phyloP scores from a whole-genome alignment of 768 basidiomycete genomes.

The Lyophyllum semitale region DNA sequence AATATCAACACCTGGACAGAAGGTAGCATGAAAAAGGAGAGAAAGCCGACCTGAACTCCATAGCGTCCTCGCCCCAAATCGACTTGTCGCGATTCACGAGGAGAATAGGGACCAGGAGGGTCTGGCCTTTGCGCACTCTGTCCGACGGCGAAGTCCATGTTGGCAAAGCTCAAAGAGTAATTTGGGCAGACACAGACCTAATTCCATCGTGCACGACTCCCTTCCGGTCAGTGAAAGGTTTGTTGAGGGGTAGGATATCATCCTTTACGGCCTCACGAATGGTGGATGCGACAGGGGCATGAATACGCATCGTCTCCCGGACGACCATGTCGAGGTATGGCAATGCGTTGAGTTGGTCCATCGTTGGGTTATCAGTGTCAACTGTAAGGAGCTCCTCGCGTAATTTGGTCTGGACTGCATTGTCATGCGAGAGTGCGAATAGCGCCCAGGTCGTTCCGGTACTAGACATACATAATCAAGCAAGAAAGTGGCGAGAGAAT shows the following conservation, averaged over 20 bases:
- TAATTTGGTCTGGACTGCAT: conserved; percentile 53
- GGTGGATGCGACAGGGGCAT: conserved; percentile 50
- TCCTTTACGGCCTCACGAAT: conserved; percentile 49
- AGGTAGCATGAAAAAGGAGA: background rate
- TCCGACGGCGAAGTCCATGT: background rate
- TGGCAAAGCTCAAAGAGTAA: background rate
- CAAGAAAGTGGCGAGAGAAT: no score
- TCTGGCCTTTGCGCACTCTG: conserved; percentile 46
- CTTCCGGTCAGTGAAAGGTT: conserved; percentile 44
- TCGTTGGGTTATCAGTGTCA: conserved; percentile 57
- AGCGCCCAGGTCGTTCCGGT: conserved; percentile 60
- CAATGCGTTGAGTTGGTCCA: conserved; percentile 68
- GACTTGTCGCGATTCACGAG: conserved; percentile 50
- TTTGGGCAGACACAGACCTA: conserved; percentile 25
- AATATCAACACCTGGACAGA: conserved; percentile 19
- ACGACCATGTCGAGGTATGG: conserved; percentile 72
- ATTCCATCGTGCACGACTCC: conserved; percentile 44
- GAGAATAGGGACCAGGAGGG: conserved; percentile 50
- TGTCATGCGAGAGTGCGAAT: conserved; percentile 50
- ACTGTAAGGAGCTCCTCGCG: conserved; percentile 57
- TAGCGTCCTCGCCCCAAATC: conserved; percentile 66
- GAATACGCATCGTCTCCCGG: conserved; percentile 58
- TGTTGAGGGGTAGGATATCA: conserved; percentile 51
- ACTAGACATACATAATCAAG: conserved; percentile 18
- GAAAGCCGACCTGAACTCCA: conserved; percentile 54